Conservation (phyloP, 2,329 filamentous ascomycete species). For the Fonsecaea erecta region DNA sequence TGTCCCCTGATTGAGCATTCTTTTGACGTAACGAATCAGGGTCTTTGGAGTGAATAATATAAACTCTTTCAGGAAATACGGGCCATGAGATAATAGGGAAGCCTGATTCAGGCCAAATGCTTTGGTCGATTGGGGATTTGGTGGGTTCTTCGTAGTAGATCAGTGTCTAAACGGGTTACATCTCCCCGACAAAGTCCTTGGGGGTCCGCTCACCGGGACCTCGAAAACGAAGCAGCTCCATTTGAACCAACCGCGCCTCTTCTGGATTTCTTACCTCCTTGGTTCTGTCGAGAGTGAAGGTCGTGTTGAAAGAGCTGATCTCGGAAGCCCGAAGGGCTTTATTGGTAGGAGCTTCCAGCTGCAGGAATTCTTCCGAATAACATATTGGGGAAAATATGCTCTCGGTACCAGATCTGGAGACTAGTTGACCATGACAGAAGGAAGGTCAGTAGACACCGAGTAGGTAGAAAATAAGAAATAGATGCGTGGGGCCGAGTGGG, state of each 20-base stretch:
- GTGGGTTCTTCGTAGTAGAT: neutral
- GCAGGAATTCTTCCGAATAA: neutral
- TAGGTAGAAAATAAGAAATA: neutral
- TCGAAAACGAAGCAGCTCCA: neutral
- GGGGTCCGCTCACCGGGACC: neutral
- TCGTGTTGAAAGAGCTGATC: neutral
- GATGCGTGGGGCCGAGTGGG: neutral
- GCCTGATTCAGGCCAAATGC: neutral
- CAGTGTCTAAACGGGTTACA: neutral
- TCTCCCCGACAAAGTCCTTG: neutral
- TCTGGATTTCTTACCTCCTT: too few species aligned
- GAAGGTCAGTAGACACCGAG: neutral
- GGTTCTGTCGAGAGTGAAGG: neutral
- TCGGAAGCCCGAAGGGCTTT: neutral
- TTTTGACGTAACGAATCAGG: neutral
- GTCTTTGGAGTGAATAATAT: neutral
- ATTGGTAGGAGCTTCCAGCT: neutral
- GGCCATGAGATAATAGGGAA: neutral
- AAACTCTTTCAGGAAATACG: neutral
- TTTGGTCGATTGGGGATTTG: neutral
- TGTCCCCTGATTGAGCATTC: neutral
- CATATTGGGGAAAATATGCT: neutral
- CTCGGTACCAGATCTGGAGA: neutral
- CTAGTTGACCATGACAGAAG: neutral
- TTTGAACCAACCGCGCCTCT: neutral